These are phyloP conservation scores for Bryoglossum gracile DNA, from an alignment of 495 filamentous ascomycete genomes.

Conservation along the genomic window DNA sequence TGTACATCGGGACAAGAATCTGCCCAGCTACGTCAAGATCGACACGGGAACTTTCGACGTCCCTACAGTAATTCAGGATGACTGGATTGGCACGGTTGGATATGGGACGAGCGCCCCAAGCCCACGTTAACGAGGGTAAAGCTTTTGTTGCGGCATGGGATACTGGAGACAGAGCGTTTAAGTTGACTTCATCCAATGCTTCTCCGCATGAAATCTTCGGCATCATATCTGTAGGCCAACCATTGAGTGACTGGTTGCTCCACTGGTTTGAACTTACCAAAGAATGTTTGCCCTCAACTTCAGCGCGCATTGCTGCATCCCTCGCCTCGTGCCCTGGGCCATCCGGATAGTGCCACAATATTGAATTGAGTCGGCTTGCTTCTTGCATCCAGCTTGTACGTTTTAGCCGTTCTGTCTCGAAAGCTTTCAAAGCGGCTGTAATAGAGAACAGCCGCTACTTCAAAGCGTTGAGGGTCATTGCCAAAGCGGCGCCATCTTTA, in stretches of 20 bases:
- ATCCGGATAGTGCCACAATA: constrained; percentile 23
- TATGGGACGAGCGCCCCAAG: too few species aligned
- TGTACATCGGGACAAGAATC: too few species aligned
- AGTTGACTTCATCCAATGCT: too few species aligned
- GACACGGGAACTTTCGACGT: too few species aligned
- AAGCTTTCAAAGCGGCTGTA: constrained; percentile 16
- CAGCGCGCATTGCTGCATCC: constrained; percentile 33
- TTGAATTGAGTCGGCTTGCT: constrained; percentile 15
- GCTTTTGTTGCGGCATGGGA: too few species aligned
- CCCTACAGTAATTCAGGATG: too few species aligned
- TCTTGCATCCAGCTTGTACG: constrained; percentile 17
- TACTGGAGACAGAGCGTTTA: too few species aligned
- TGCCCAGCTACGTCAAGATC: too few species aligned
- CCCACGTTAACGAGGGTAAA: too few species aligned
- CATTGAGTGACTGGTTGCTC: constrained; percentile 38
- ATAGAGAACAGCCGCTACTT: too few species aligned
- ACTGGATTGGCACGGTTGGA: too few species aligned
- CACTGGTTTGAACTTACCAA: constrained; percentile 40
- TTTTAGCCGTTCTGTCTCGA: constrained; percentile 18
- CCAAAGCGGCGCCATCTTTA: constrained; percentile 34
- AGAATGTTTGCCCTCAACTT: constrained; percentile 26
- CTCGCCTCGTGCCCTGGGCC: constrained; percentile 21
- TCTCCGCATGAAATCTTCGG: constrained; percentile 31
- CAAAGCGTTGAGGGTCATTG: constrained; percentile 9
- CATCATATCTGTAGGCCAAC: constrained; percentile 44